Evolutionary conservation across 371 early-diverging fungal genomes (phyloP), one percentile per base, ranked within the genome.

Genomic region (Mortierella polycephala): DNA sequence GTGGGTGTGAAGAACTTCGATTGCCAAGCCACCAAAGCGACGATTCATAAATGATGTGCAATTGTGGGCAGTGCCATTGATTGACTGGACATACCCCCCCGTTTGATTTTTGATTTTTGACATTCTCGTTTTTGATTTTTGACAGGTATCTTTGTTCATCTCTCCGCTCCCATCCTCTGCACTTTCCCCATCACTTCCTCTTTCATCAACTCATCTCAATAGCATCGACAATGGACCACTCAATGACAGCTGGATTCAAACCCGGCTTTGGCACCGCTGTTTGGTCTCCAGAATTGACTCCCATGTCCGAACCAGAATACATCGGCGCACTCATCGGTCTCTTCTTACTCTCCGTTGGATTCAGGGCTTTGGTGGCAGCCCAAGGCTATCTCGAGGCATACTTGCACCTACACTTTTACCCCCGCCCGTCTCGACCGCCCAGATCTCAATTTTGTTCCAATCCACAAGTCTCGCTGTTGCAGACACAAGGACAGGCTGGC

Each of bases 311-410:
- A 65, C 68, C 84, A n/a, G 81, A 83, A 46, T 88, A 86, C 42
- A 84, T 87, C 54, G 89, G 89, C 40, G 85, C 88, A 9, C 85
- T 87, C 54, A 68, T 89, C 51, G 88, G 87, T 13, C 75, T 89
- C 8, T 83, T 89, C 49, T 49, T 89, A 10, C 76, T 88, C 18
- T 64, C 89, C 4, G 60, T 87, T 16, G 74, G 85, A 1, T 86
- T 86, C 41, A 82, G 88, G 52, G 85, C 81, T 40, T 57, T 88
- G 12, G 72, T 85, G 41, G 88, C 88, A 5, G 71, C 86, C 14
- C 87, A 87, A 63, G 74, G 83, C 6, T 87, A 86, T 67, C 81
- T 85, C 62, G 81, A 84, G 39, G 71, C 86, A 37, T 65, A 68
- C 14, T 62, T 74, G 10, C 82, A 80, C n/a, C 71, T 80, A 20